A percentile compares a stretch with the other conserved stretches of the same genome.
Conservation (phyloP, 108 stramenopile species). For the Fistulifera pelliculosa region DNA sequence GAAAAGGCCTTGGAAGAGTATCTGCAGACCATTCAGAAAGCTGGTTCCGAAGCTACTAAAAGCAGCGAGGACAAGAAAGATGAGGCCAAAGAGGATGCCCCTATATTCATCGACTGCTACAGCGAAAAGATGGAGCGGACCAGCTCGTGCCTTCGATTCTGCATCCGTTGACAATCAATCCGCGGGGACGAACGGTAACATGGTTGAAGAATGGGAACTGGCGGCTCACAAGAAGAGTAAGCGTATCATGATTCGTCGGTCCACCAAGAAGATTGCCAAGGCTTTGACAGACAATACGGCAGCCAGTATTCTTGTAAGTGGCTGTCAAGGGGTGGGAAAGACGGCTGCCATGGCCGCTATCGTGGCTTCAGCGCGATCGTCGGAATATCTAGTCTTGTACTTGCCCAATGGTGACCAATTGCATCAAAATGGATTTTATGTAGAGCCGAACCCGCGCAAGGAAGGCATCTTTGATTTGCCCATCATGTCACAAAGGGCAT, state of each 20-base stretch:
- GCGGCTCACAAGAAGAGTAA: constrained; percentile 57
- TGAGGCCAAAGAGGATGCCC: constrained; percentile 20
- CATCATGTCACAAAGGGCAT: constrained; percentile 56
- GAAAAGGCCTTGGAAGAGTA: constrained; percentile 56
- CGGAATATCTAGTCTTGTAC: constrained; percentile 67
- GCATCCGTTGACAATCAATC: constrained; percentile 47
- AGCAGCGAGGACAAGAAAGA: constrained; percentile 8
- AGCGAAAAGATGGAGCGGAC: constrained; percentile 20
- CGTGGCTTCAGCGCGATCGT: constrained; percentile 68
- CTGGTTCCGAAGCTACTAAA: not conserved
- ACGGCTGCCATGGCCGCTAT: constrained; percentile 58
- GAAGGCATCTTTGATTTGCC: constrained; percentile 64
- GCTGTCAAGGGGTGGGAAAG: constrained; percentile 62
- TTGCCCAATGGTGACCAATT: constrained; percentile 67
- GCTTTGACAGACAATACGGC: constrained; percentile 18
- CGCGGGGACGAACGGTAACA: constrained; percentile 30
- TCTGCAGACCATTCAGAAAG: constrained; percentile 28
- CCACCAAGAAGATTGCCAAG: constrained; percentile 41
- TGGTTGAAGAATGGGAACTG: constrained; percentile 83
- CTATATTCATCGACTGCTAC: constrained; percentile 69
- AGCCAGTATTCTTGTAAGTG: constrained; percentile 49
- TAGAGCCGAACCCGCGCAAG: constrained; percentile 41
- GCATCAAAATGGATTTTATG: constrained; percentile 53
- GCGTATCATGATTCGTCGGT: constrained; percentile 60
- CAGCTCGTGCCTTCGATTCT: constrained; percentile 57